Conservation (phyloP, 2,329 filamentous ascomycete species). For the Phialophora chinensis region DNA sequence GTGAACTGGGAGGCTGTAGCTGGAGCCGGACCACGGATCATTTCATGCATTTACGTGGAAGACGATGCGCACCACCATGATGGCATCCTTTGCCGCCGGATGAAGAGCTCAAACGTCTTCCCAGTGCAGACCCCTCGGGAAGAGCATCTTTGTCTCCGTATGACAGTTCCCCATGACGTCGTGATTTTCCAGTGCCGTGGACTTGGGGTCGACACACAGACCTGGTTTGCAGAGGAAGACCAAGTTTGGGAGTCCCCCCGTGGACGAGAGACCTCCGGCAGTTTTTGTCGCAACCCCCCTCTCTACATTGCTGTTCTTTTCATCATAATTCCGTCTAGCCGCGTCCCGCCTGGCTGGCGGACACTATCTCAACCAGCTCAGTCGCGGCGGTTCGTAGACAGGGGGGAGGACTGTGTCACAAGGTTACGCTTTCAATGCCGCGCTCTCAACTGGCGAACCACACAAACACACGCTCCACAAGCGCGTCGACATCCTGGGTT, state of each 20-base stretch:
- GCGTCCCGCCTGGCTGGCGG: neutral
- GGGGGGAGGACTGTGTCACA: conserved; percentile 1
- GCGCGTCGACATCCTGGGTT: neutral
- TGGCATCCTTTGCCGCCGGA: neutral
- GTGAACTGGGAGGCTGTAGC: no score
- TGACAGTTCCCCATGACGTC: neutral
- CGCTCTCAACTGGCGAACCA: neutral
- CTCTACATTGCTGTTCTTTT: neutral
- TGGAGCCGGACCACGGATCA: neutral
- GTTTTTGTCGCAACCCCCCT: neutral
- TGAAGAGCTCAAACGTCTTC: neutral
- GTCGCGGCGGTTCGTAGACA: neutral
- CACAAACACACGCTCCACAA: neutral
- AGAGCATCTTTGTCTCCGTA: conserved; percentile 6
- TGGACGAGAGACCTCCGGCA: neutral
- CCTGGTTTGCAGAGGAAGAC: conserved; percentile 7
- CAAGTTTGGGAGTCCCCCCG: neutral
- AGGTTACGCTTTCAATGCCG: neutral
- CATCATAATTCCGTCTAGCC: neutral
- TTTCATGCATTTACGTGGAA: conserved; percentile 3
- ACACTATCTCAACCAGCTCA: conserved; percentile 1
- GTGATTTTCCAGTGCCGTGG: conserved; percentile 2
- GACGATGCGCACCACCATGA: neutral
- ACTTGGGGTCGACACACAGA: conserved; percentile 1
- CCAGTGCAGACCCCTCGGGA: neutral